Evolutionary conservation across 225 moss, liverwort and hornwort genomes (phyloP).

Genomic region (Physcomitrium patens): DNA sequence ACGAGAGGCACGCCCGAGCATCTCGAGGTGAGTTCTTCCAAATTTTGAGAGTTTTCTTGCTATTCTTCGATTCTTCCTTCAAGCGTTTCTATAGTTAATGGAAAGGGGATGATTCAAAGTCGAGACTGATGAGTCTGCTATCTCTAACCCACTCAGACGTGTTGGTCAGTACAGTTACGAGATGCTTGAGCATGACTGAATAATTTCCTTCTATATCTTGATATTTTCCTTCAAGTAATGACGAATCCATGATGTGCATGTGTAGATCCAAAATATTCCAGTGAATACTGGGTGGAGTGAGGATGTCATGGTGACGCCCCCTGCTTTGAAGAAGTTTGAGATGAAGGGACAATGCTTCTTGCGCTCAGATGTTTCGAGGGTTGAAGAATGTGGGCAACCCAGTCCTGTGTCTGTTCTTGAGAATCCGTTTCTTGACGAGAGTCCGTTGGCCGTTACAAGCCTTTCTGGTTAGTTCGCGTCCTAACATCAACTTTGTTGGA

Average conservation of each 20-base stretch:
- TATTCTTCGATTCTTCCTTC: neutral
- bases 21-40: conserved; percentile 29
- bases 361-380: conserved; percentile 36
- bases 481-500: neutral
- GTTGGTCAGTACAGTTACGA: too few species aligned
- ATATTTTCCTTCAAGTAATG: too few species aligned
- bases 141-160: neutral
- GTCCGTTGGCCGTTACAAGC: conserved; percentile 62
- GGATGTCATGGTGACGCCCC: conserved; percentile 54
- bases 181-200: too few species aligned
- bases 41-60: conserved; percentile 7
- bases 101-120: neutral
- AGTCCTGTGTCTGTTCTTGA: conserved; percentile 67
- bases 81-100: neutral
- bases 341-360: conserved; percentile 38
- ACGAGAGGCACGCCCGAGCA: conserved; percentile 34
- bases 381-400: conserved; percentile 75
- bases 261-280: conserved; percentile 46
- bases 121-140: neutral
- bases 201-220: too few species aligned
- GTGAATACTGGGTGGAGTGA: conserved; percentile 51
- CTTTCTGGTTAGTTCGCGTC: conserved; percentile 42
- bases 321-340: conserved; percentile 46
- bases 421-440: conserved; percentile 77
- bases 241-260: neutral